phyloP scores from a whole-genome alignment of 2,329 filamentous ascomycete species.

The Pseudocercospora fijiensis region DNA sequence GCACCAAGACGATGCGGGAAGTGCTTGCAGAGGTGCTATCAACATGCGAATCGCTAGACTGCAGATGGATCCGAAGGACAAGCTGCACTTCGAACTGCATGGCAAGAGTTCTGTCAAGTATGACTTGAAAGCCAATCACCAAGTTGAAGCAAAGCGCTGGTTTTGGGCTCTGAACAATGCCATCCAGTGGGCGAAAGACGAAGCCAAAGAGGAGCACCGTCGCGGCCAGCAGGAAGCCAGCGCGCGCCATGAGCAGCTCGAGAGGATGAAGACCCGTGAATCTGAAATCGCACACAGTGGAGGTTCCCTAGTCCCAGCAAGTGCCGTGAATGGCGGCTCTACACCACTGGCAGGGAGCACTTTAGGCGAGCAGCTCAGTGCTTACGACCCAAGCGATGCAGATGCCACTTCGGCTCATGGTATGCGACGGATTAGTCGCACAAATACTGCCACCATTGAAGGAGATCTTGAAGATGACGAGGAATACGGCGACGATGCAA shows the following conservation, averaged over 20 bases:
- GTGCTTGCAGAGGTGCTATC: slow-evolving; percentile 93
- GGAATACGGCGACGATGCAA: slow-evolving; percentile 77
- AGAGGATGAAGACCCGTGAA: slow-evolving; percentile 44
- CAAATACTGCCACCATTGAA: slow-evolving; percentile 52
- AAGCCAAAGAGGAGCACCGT: slow-evolving; percentile 84
- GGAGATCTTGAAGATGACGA: slow-evolving; percentile 64
- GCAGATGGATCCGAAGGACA: slow-evolving; percentile 95
- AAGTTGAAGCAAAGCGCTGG: slow-evolving; percentile 97
- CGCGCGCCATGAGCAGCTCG: slow-evolving; percentile 73
- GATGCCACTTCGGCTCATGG: slow-evolving; percentile 50
- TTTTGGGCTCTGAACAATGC: slow-evolving; percentile 99
- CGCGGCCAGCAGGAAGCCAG: slow-evolving; percentile 73
- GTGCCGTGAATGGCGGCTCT: slow-evolving; percentile 46
- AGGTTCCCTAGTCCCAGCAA: slow-evolving; percentile 39
- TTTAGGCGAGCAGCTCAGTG: slow-evolving; percentile 56
- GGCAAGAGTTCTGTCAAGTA: slow-evolving; percentile 99
- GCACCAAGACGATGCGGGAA: slow-evolving; percentile 94
- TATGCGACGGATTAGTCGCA: slow-evolving; percentile 49
- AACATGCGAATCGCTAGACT: slow-evolving; percentile 96
- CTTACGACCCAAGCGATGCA: slow-evolving; percentile 57
- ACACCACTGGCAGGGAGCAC: slow-evolving; percentile 48
- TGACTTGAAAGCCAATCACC: slow-evolving; percentile 94
- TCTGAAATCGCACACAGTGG: slow-evolving; percentile 27
- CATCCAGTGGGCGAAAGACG: slow-evolving; percentile 97
- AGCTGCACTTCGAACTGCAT: slow-evolving; percentile 95